Percentiles rank a stretch among this genome's conserved stretches.
Conservation (phyloP, 2,329 filamentous ascomycete species). For the Arthrobotrys iridis region DNA sequence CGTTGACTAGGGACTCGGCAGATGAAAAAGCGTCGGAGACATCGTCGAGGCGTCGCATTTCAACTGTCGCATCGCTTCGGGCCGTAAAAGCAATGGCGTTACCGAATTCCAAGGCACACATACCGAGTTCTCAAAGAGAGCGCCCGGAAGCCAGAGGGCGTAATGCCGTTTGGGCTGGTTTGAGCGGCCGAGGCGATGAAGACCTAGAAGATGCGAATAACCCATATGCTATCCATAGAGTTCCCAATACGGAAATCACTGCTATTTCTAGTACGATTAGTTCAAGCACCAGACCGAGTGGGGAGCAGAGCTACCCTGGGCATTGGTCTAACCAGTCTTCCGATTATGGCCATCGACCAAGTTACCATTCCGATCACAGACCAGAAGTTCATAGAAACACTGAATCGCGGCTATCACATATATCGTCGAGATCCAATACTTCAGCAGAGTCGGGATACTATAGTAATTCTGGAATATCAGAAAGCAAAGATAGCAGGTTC, state of each 20-base stretch:
- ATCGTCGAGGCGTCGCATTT: conserved; percentile 36
- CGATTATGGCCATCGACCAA: conserved; percentile 10
- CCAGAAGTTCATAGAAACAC: conserved; percentile 6
- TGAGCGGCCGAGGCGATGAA: conserved; percentile 2
- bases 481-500: conserved; percentile 40
- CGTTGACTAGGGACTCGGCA: background rate
- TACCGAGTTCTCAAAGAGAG: conserved; percentile 21
- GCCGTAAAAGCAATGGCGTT: conserved; percentile 37
- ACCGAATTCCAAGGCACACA: conserved; percentile 47
- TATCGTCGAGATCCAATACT: conserved; percentile 28
- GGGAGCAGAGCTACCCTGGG: background rate
- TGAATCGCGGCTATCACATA: conserved; percentile 41
- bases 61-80: conserved; percentile 44
- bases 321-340: background rate
- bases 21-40: conserved; percentile 32
- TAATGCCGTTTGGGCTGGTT: conserved; percentile 39
- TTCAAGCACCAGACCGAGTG: conserved; percentile 21
- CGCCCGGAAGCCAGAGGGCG: conserved; percentile 33
- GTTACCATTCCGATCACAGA: conserved; percentile 33
- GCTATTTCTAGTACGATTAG: conserved; percentile 42
- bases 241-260: background rate
- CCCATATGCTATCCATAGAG: conserved; percentile 22
- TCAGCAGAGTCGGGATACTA: conserved; percentile 35
- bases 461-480: conserved; percentile 23
- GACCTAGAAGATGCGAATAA: background rate